These are phyloP conservation scores for Fusarium caatingaense DNA, from an alignment of 2,329 filamentous ascomycete species.

Conservation along the genomic window DNA sequence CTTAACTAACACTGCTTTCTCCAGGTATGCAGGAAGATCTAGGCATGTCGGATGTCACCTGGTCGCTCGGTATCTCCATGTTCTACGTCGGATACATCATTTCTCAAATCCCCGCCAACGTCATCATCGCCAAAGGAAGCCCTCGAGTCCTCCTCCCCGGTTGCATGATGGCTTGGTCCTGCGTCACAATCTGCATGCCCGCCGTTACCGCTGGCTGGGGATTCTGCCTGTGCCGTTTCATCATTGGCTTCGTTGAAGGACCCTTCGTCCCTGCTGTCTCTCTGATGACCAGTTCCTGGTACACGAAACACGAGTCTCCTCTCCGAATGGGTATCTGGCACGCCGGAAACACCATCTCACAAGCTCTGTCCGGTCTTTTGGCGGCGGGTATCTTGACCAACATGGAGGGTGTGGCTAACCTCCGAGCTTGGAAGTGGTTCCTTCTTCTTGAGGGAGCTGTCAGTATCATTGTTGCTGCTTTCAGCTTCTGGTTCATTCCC, in stretches of 20 bases:
- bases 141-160: conserved; percentile 51
- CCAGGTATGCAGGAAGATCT: conserved; percentile 50
- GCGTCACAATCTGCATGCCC: conserved; percentile 58
- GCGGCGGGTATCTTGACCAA: conserved; percentile 58
- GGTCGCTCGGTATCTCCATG: conserved; percentile 55
- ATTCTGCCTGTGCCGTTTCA: conserved; percentile 49
- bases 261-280: conserved; percentile 59
- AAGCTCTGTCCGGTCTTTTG: conserved; percentile 57
- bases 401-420: conserved; percentile 53
- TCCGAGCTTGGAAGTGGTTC: conserved; percentile 57
- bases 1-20: too few relatives aligned
- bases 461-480: conserved; percentile 48
- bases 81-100: conserved; percentile 61
- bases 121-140: conserved; percentile 56
- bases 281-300: conserved; percentile 60
- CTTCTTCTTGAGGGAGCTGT: conserved; percentile 53
- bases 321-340: conserved; percentile 59
- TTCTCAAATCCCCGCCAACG: conserved; percentile 59
- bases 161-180: conserved; percentile 57
- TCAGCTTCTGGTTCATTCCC: conserved; percentile 52
- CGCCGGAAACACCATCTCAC: conserved; percentile 58
- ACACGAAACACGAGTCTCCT: conserved; percentile 57
- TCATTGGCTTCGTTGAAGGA: conserved; percentile 49
- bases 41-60: conserved; percentile 50
- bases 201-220: conserved; percentile 48